Evolutionary conservation across 768 basidiomycete genomes (phyloP).

Genomic region (Postia placenta): DNA sequence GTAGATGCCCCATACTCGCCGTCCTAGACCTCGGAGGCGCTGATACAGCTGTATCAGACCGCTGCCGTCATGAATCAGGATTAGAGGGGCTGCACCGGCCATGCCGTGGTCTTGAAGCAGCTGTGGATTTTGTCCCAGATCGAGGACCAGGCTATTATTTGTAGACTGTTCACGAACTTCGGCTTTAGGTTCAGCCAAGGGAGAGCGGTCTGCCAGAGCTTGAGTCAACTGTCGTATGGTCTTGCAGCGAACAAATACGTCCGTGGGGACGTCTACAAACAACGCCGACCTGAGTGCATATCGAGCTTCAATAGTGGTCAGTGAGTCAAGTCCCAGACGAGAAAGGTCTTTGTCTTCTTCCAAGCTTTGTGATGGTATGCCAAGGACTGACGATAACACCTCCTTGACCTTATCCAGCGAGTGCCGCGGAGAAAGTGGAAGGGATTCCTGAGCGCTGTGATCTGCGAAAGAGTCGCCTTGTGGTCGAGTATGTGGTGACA

Average conservation of each 20-base stretch:
- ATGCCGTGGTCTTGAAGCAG: slow-evolving; percentile 6
- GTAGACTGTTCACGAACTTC: background rate
- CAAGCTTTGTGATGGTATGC: slow-evolving; percentile 30
- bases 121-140: slow-evolving; percentile 7
- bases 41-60: slow-evolving; percentile 48
- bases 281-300: slow-evolving; percentile 39
- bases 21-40: slow-evolving; percentile 37
- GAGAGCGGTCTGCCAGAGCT: background rate
- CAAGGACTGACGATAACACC: slow-evolving; percentile 43
- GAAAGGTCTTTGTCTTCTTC: slow-evolving; percentile 40
- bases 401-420: slow-evolving; percentile 13
- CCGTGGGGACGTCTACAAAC: slow-evolving; percentile 35
- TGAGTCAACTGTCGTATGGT: slow-evolving; percentile 32
- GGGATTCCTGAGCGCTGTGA: no score
- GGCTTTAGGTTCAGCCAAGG: no score
- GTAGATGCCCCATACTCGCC: slow-evolving; percentile 55
- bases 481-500: no score
- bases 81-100: slow-evolving; percentile 34
- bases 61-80: slow-evolving; percentile 72
- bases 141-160: background rate
- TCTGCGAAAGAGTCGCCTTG: no score
- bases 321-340: slow-evolving; percentile 55
- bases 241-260: slow-evolving; percentile 34
- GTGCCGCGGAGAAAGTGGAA: no score
- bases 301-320: slow-evolving; percentile 57